A percentile compares a stretch with the other conserved stretches of the same genome.
Evolutionary conservation across 208 protist genomes (phyloP).

Genomic region (Phytomonas francai): DNA sequence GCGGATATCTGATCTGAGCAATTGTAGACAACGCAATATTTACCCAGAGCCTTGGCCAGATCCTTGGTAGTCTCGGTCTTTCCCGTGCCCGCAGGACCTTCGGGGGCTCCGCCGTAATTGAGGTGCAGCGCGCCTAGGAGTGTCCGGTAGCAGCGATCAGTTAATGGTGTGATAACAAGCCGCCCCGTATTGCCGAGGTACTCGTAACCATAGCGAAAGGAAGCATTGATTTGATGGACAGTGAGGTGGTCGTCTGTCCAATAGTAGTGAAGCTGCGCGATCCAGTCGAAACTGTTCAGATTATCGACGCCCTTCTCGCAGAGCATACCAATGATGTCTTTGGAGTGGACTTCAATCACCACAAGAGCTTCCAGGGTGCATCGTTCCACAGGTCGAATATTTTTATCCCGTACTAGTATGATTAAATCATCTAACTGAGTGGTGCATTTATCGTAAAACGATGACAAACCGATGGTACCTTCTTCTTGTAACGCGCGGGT

Average conservation of each 20-base stretch:
- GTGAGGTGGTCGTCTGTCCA: conserved; percentile 87
- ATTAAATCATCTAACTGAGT: conserved; percentile 89
- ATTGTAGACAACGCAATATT: conserved; percentile 98
- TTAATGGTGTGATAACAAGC: conserved; percentile 95
- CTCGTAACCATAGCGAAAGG: conserved; percentile 94
- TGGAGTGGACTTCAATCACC: conserved; percentile 92
- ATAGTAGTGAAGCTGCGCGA: conserved; percentile 95
- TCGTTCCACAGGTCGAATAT: conserved; percentile 76
- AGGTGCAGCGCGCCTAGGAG: conserved; percentile 95
- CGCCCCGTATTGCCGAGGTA: conserved; percentile 95
- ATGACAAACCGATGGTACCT: conserved; percentile 76
- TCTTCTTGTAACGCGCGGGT: conserved; percentile 84
- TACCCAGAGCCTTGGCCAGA: conserved; percentile 93
- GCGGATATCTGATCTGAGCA: conserved; percentile 95
- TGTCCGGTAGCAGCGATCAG: conserved; percentile 94
- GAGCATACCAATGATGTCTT: conserved; percentile 91
- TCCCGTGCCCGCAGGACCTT: conserved; percentile 96
- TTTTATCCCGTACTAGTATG: conserved; percentile 85
- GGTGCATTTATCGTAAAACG: conserved; percentile 84
- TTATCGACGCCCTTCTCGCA: conserved; percentile 85
- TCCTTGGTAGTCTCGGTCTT: conserved; percentile 99
- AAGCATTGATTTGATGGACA: conserved; percentile 91
- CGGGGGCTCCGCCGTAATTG: conserved; percentile 94
- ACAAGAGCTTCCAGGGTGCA: conserved; percentile 92
- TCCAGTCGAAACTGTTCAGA: conserved; percentile 94